Evolutionary conservation across 116 monocot genomes (phyloP), one percentile per base, ranked within the genome.

Genomic region (Dioscorea cayenensis): DNA sequence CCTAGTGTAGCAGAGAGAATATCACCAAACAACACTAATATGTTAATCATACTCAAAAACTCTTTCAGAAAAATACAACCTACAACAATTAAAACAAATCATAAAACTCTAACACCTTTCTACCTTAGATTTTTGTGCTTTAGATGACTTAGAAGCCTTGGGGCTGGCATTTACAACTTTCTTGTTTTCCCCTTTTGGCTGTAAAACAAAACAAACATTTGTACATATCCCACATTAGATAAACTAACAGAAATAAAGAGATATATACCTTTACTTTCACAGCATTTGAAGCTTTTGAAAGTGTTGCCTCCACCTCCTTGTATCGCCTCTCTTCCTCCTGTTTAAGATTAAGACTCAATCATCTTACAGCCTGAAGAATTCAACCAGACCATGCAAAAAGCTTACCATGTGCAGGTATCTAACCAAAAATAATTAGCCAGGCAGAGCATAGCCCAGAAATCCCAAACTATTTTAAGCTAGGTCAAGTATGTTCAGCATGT

Each of bases 291-390:
- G 25, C 32, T 66, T 72, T 58, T 51, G 66, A 50, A 37, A 27
- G 37, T 14, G 50, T 71, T 13, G 65, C 77, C 51, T 59, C 77
- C n/a, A 72, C 43, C 27, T 75, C 61, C 49, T 78, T 77, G 51
- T 65, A 78, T 58, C 85, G 63, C 62, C 75, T 68, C 76, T 85
- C 81, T 60, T 85, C 85, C 35, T 69, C 85, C 85, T 85, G 66
- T 38, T 11, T 20, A 25, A 14, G 60, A 71, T n/a, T 2, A 52
- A 52, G 52, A 52, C 10, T 0, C 52, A 16, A 52, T 7, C 16
- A 52, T 14, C 13, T 10, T 52, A 18, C 6, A 52, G 14, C 52
- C 52, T 38, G 38, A 38, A 38, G 38, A 38, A 38, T 38, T 38
- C 14, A 37, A 28, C 61, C 0, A 73, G 36, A 37, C 28, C 17